Percentiles rank a stretch among this genome's conserved stretches.
Conservation (phyloP, 805 yeast species). For the Yamadazyma endophytica region DNA sequence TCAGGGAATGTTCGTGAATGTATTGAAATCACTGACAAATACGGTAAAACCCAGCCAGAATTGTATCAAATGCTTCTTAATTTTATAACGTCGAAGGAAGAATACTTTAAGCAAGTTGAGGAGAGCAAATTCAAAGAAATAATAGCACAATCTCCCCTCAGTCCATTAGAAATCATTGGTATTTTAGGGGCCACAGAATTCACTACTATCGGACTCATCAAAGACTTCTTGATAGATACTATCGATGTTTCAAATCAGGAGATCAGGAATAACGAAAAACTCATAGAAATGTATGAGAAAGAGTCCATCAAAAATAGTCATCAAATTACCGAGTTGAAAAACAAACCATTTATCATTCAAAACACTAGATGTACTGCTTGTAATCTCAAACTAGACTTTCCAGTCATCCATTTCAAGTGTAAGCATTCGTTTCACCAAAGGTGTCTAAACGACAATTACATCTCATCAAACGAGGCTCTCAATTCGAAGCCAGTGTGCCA, state of each 20-base stretch:
- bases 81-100: conserved; percentile 54
- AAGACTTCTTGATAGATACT: conserved; percentile 60
- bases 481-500: conserved; percentile 51
- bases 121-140: conserved; percentile 45
- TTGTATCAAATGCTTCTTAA: conserved; percentile 63
- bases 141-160: too few species aligned
- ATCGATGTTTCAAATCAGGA: conserved; percentile 59
- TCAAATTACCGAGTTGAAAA: conserved; percentile 48
- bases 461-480: conserved; percentile 7
- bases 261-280: conserved; percentile 61
- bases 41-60: conserved; percentile 61
- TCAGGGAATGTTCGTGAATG: conserved; percentile 56
- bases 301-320: conserved; percentile 58
- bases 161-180: conserved; percentile 77
- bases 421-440: conserved; percentile 81
- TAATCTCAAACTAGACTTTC: conserved; percentile 61
- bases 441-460: conserved; percentile 56
- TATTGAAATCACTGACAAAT: conserved; percentile 50
- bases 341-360: conserved; percentile 51
- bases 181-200: conserved; percentile 50
- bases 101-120: conserved; percentile 49
- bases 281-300: conserved; percentile 60
- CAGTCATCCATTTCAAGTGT: conserved; percentile 81
- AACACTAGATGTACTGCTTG: conserved; percentile 66
- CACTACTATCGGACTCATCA: conserved; percentile 68